Base-by-base conservation (phyloP, 1,284 basidiomycete species). In the Schizopora paradoxa region DNA sequence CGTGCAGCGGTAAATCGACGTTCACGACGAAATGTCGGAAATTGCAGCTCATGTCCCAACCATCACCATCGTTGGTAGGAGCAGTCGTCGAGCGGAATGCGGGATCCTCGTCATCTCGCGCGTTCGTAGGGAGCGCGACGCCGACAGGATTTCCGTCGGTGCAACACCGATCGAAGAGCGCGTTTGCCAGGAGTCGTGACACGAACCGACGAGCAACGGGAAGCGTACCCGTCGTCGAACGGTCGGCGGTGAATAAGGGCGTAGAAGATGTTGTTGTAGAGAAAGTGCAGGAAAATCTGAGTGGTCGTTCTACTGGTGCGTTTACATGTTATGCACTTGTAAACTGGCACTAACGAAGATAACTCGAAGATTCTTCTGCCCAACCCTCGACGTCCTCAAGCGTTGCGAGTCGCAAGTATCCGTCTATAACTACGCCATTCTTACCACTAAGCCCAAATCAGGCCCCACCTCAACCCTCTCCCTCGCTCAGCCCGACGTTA, bases 71-170 rank as follows among this genome's bases (percentile, higher is more conserved):
- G 31, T 61, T 82, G 28, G 62, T 82, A 27, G 79, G 81, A 18
- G 74, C 79, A 4, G 72, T 83, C 2, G 58, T 79, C 41, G 80
- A 83, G 60, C 72, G 80, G 23, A 76, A 70, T 36, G 54, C 57
- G 0, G 55, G 66, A 11, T 54, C 58, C 29, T 61, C 66, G 18
- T 39, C 19, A 48, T 51, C 5, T 26, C 47, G 1, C n/a, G n/a
- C n/a, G n/a, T n/a, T n/a, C n/a, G n/a, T n/a, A n/a, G n/a, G n/a
- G n/a, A n/a, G n/a, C n/a, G 58, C 67, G 0, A 54, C 62, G 3
- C 68, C 64, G 39, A 60, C 59, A 0, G 68, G 55, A 11, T 57
- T 57, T 46, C 55, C 55, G 13, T 35, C 40, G 10, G 54, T 50
- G 19, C 49, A 54, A 13, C 55, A 57, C 38, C 55, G 55, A 16